Evolutionary conservation across 2,329 filamentous ascomycete genomes (phyloP).

Genomic region (Talaromyces sp.): DNA sequence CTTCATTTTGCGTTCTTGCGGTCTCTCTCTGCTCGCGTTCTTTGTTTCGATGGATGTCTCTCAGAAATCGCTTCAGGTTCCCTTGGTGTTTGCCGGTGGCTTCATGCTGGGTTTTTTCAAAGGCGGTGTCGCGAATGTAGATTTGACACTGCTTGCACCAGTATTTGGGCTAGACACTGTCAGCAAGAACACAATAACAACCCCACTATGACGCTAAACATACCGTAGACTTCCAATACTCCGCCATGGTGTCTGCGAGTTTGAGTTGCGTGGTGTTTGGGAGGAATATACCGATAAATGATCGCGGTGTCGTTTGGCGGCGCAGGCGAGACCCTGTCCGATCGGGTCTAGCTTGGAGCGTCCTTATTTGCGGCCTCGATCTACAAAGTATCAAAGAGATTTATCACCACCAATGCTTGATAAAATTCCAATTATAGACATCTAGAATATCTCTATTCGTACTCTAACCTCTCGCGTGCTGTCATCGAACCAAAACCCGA

Average conservation of each 20-base stretch:
- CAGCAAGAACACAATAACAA: constrained; percentile 11
- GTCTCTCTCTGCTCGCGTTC: constrained; percentile 76
- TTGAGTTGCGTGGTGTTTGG: background rate
- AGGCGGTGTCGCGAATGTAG: constrained; percentile 86
- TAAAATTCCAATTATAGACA: background rate
- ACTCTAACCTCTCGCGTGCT: constrained; percentile 67
- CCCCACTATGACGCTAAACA: constrained; percentile 13
- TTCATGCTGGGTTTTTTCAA: constrained; percentile 87
- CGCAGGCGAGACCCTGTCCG: background rate
- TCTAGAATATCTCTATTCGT: constrained; percentile 53
- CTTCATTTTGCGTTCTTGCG: constrained; percentile 74
- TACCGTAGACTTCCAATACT: constrained; percentile 96
- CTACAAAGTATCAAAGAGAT: background rate
- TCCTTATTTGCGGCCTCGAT: background rate
- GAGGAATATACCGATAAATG: background rate
- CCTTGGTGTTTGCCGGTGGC: constrained; percentile 78
- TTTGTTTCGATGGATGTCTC: constrained; percentile 79
- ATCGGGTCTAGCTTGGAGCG: constrained; percentile 5
- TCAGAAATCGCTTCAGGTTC: constrained; percentile 80
- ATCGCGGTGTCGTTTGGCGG: background rate
- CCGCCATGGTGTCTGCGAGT: constrained; percentile 61
- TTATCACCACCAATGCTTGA: background rate
- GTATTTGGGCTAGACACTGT: constrained; percentile 64
- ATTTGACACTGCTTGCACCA: constrained; percentile 97
- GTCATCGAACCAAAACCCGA: constrained; percentile 67